Evolutionary conservation across 2,329 filamentous ascomycete species (phyloP), one percentile per base, ranked within the genome.

Genomic region (Nigrospora oryzae): DNA sequence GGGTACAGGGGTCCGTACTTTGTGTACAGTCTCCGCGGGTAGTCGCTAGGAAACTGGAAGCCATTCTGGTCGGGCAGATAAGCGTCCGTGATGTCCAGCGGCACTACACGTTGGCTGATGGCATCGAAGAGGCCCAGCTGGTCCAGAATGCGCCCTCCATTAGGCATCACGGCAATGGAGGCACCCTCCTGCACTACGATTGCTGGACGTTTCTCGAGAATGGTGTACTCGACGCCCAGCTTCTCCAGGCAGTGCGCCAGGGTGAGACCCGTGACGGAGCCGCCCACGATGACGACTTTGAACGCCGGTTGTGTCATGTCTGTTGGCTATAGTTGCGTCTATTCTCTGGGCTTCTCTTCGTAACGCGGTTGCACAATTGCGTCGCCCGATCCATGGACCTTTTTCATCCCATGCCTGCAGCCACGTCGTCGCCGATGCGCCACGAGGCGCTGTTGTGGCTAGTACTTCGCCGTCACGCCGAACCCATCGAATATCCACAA

Each of bases 141-240:
- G 42, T 58, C 56, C 30, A 59, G 48, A 10, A 59, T 39, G 32
- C 56, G 53, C n/a, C 54, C 52, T 3, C 51, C 55, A 19, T 51
- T 48, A 7, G 57, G 56, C 51, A 51, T 49, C 10, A 59, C n/a
- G 15, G 45, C 49, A 1, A 58, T 48, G n/a, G 53, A 45, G 31
- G 54, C 52, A 17, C 57, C 57, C 13, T 40, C 28, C 53, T 49
- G 15, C 49, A 42, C 8, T 48, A 48, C 43, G 42, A 56, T n/a
- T 11, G 46, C 43, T 3, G 52, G 47, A 13, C 55, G 53, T 36
- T 53, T 49, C 41, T 60, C 57, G 0, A 60, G 46, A 34, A 59
- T 45, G 11, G 58, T 50, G 43, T 53, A 60, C 42, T 60, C 56
- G 45, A 60, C 54, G 11, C 46, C 51, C 11, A 52, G 48, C 43